These are phyloP conservation scores for Fusarium newnesense DNA, from an alignment of 2,329 filamentous ascomycete species.

Conservation along the genomic window DNA sequence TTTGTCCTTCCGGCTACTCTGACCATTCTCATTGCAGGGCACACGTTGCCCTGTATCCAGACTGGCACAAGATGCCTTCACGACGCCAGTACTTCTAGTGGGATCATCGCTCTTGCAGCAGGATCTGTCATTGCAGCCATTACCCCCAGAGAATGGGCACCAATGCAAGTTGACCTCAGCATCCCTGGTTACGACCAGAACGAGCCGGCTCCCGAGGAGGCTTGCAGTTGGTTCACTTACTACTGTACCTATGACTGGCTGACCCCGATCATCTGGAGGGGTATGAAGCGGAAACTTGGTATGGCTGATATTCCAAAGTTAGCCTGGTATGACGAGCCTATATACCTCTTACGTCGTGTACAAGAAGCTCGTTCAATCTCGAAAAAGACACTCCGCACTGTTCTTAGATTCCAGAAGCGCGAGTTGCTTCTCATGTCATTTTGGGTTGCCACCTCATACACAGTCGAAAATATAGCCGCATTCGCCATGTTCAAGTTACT, in stretches of 20 bases:
- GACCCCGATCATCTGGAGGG: conserved; percentile 60
- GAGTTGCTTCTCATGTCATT: conserved; percentile 59
- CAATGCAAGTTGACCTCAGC: conserved; percentile 53
- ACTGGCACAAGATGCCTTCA: conserved; percentile 45
- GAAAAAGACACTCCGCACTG: conserved; percentile 57
- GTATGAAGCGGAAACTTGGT: conserved; percentile 56
- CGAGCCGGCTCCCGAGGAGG: conserved; percentile 62
- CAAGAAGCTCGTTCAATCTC: conserved; percentile 56
- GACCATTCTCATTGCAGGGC: conserved; percentile 49
- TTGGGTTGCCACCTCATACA: conserved; percentile 52
- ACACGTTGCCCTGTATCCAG: conserved; percentile 58
- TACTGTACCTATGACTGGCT: conserved; percentile 64
- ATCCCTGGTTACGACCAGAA: conserved; percentile 51
- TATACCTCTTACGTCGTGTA: conserved; percentile 57
- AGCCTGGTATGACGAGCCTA: conserved; percentile 66
- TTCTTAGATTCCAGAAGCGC: conserved; percentile 54
- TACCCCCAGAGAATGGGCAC: conserved; percentile 63
- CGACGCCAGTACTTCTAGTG: conserved; percentile 48
- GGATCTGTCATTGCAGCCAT: conserved; percentile 53
- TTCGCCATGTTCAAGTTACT: conserved; percentile 65
- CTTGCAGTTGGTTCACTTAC: conserved; percentile 63
- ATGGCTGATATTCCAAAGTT: conserved; percentile 60
- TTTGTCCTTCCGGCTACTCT: conserved; percentile 53
- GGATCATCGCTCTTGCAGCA: conserved; percentile 50
- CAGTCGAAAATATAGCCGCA: conserved; percentile 62